These are phyloP conservation scores for Colletotrichum gloeosporioides DNA, from an alignment of 2,329 filamentous ascomycete genomes.

Conservation along the genomic window DNA sequence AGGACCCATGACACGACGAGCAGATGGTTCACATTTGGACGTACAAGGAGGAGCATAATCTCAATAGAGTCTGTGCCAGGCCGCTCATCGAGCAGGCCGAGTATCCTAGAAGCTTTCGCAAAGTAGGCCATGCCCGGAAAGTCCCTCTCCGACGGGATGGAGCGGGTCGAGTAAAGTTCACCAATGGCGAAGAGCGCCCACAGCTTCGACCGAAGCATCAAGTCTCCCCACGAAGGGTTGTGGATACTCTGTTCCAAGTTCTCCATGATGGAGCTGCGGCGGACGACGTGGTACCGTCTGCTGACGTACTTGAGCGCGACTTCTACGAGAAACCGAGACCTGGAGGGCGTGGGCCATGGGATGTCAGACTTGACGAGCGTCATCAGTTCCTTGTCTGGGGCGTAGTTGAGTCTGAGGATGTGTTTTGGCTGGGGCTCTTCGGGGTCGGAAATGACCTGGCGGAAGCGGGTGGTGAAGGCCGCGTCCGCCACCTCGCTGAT, in stretches of 20 bases:
- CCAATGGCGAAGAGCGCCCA: constrained; percentile 51
- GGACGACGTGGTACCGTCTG: constrained; percentile 45
- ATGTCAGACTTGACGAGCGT: constrained; percentile 32
- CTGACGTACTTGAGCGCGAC: constrained; percentile 45
- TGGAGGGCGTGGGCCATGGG: constrained; percentile 42
- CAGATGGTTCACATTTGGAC: constrained; percentile 6
- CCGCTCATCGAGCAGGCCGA: constrained; percentile 45
- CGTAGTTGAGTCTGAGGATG: constrained; percentile 37
- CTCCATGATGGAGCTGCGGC: constrained; percentile 39
- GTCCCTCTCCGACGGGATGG: constrained; percentile 32
- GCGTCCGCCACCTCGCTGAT: constrained; percentile 40
- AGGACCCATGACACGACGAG: neutral
- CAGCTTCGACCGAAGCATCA: constrained; percentile 42
- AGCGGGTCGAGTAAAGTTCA: constrained; percentile 48
- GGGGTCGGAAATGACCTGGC: constrained; percentile 36
- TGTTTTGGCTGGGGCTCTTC: constrained; percentile 28
- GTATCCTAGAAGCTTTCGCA: constrained; percentile 40
- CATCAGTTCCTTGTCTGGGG: constrained; percentile 32
- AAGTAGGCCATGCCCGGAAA: constrained; percentile 51
- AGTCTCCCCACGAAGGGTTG: constrained; percentile 35
- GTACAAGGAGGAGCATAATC: constrained; percentile 46
- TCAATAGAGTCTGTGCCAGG: constrained; percentile 49
- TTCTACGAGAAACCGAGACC: constrained; percentile 40
- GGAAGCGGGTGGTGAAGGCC: constrained; percentile 39
- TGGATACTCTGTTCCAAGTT: constrained; percentile 41